Evolutionary conservation across 2,329 filamentous ascomycete species (phyloP).

Genomic region (Exophiala phaeomuriformis): DNA sequence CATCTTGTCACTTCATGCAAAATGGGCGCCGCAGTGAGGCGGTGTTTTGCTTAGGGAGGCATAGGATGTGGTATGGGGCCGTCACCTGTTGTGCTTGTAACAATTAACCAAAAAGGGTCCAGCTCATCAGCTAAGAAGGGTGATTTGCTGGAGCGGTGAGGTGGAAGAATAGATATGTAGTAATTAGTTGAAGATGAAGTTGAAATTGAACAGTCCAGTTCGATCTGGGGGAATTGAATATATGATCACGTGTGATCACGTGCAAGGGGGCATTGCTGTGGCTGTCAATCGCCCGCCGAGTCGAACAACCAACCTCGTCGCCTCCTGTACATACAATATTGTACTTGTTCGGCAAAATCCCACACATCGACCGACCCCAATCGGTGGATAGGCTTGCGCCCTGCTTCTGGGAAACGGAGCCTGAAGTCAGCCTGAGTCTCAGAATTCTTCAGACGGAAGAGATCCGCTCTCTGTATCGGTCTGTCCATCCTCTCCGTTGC

Average conservation of each 20-base stretch:
- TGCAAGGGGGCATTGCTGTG: constrained; percentile 9
- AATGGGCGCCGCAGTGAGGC: too few relatives aligned
- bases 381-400: constrained; percentile 6
- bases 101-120: too few relatives aligned
- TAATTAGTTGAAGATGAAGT: too few relatives aligned
- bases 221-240: too few relatives aligned
- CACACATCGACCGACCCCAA: not conserved
- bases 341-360: not conserved
- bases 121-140: too few relatives aligned
- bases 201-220: too few relatives aligned
- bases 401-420: constrained; percentile 8
- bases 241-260: not conserved
- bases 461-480: not conserved
- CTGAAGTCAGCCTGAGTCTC: constrained; percentile 9
- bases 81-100: too few relatives aligned
- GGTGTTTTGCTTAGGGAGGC: too few relatives aligned
- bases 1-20: too few relatives aligned
- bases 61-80: too few relatives aligned
- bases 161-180: too few relatives aligned
- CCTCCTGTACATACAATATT: not conserved
- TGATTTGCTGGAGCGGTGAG: too few relatives aligned
- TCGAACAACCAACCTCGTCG: not conserved
- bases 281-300: not conserved
- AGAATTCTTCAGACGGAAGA: not conserved
- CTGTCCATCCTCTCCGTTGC: not conserved